Conservation (phyloP, 192 early-diverging fungal species). For the Linnemannia elongata region DNA sequence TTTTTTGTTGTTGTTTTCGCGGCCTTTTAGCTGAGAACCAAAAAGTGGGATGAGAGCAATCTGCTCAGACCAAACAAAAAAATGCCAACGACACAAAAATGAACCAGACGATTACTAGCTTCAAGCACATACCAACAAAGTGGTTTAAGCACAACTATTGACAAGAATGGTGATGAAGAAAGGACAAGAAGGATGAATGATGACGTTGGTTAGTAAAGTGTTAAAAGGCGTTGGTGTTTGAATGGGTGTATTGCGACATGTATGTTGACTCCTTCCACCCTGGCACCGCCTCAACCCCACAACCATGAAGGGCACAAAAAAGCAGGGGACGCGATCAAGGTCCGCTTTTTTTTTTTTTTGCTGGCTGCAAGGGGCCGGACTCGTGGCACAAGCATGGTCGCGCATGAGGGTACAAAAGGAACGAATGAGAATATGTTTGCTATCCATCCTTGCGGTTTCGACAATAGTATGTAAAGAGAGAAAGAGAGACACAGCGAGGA, state of each 20-base stretch:
- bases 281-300: background rate
- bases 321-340: background rate
- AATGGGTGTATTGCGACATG: background rate
- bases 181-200: background rate
- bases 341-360: background rate
- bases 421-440: background rate
- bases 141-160: conserved; percentile 59
- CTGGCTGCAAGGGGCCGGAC: background rate
- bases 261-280: background rate
- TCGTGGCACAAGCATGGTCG: background rate
- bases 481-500: too few species aligned
- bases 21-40: conserved; percentile 10
- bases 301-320: background rate
- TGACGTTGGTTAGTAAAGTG: background rate
- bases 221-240: background rate
- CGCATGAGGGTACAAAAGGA: background rate
- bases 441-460: background rate
- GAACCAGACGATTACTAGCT: conserved; percentile 11
- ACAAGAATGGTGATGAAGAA: background rate
- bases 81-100: conserved; percentile 4
- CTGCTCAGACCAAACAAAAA: conserved; percentile 13
- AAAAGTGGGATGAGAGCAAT: background rate
- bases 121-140: conserved; percentile 56
- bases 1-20: conserved; percentile 4
- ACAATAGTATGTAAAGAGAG: background rate